Base-by-base conservation (phyloP, 176 grass and related monocot species). In the Carex littledalei region DNA sequence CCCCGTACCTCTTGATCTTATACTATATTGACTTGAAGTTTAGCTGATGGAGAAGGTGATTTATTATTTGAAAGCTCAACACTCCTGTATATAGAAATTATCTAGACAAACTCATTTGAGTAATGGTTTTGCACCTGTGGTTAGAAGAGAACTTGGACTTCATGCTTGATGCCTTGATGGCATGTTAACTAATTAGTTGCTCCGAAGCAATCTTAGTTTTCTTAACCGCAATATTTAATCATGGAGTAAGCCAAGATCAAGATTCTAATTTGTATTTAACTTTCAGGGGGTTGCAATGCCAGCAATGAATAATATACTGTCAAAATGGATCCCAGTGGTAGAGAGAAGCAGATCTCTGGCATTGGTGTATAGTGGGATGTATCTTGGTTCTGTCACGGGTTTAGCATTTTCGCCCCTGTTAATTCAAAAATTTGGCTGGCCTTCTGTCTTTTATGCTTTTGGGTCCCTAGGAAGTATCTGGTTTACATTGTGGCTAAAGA, bases 341-440 rank as follows among this genome's bases (percentile, higher is more conserved):
- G 95, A 98, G 90, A 95, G 95, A 85, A 98, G 95, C 89, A 93
- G 95, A 89, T 95, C 95, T 12, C 91, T 98, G 82, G 83, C 95
- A 39, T 80, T 98, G 14, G 95, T 98, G 3, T 98, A 98, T 88
- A 98, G 95, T 54, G 95, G 93, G 74, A 98, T 98, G 95, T 98
- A 98, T 58, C 92, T 98, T 87, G 95, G 95, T 61, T 98, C 95
- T 49, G 95, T 98, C 52, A 93, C 91, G 7, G 95, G 95, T 84
- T 90, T 98, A 16, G 89, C 89, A 20, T 92, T 98, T 39, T 98
- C 95, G 57, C 95, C 95, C 52, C 8, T 98, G n/a, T 63, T 98
- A 84, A 98, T 98, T 61, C 90, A 92, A 45, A 95, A 79, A 90
- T 98, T 98, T 5, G 93, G 92, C 2, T 98, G 95, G 95, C 87